phyloP scores from a whole-genome alignment of 2,329 filamentous ascomycete species.

The Penicillium sp. region DNA sequence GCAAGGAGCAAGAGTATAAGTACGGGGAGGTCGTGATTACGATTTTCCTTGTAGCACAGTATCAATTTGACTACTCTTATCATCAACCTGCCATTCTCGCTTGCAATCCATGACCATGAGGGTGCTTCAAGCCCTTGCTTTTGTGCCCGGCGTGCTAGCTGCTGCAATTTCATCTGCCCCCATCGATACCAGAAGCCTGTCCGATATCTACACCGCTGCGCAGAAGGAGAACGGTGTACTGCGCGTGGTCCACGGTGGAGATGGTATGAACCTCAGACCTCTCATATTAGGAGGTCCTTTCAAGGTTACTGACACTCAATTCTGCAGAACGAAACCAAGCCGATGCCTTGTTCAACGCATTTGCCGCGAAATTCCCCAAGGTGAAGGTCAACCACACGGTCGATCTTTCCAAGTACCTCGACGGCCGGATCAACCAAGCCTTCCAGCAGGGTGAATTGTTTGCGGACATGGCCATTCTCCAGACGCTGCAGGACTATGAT shows the following conservation, averaged over 20 bases:
- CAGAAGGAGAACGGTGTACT: neutral
- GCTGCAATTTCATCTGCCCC: neutral
- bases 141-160: neutral
- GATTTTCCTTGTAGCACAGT: no score
- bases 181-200: neutral
- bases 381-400: conserved; percentile 58
- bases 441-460: conserved; percentile 43
- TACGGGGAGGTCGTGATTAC: neutral
- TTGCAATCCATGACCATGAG: neutral
- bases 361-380: conserved; percentile 46
- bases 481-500: conserved; percentile 45
- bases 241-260: neutral
- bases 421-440: conserved; percentile 51
- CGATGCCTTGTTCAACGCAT: conserved; percentile 37
- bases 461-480: conserved; percentile 52
- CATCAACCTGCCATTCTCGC: neutral
- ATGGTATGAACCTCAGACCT: neutral
- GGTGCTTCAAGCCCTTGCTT: neutral
- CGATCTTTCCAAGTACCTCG: conserved; percentile 60
- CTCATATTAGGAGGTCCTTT: no score
- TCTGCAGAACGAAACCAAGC: neutral
- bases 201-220: neutral
- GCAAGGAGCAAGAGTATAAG: neutral
- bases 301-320: neutral
- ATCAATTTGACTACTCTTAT: neutral